A percentile compares a stretch with the other conserved stretches of the same genome.
Evolutionary conservation across 2,329 filamentous ascomycete species (phyloP).

Genomic region (Stachybotrys chartarum): DNA sequence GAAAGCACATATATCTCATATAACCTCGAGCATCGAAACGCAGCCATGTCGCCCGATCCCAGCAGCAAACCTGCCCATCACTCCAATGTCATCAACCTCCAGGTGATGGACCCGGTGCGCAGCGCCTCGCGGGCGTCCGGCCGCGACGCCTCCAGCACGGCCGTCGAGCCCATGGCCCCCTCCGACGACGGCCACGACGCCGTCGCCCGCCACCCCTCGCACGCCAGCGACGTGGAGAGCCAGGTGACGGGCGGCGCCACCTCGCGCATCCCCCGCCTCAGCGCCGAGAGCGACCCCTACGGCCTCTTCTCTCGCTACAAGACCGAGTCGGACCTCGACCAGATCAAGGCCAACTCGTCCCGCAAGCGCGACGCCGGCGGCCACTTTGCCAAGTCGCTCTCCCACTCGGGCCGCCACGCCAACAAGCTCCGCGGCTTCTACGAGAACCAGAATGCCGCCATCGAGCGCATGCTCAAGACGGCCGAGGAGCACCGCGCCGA

Average conservation of each 20-base stretch:
- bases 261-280: constrained; percentile 50
- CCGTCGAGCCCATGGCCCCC: constrained; percentile 30
- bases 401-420: constrained; percentile 25
- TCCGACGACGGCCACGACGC: constrained; percentile 26
- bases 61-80: constrained; percentile 35
- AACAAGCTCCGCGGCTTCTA: constrained; percentile 74
- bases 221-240: constrained; percentile 40
- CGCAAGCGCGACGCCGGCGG: constrained; percentile 56
- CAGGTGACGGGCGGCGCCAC: constrained; percentile 28
- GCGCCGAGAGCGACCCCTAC: constrained; percentile 69
- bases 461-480: constrained; percentile 82
- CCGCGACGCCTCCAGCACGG: constrained; percentile 36
- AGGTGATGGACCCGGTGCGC: constrained; percentile 20
- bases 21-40: not conserved
- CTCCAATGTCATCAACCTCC: constrained; percentile 35
- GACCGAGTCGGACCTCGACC: constrained; percentile 64
- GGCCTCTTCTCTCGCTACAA: constrained; percentile 73
- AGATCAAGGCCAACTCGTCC: constrained; percentile 74
- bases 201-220: constrained; percentile 33
- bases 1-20: not conserved
- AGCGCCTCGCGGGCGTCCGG: constrained; percentile 19
- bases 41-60: constrained; percentile 33
- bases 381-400: constrained; percentile 11
- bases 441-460: constrained; percentile 85
- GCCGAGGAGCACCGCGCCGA: constrained; percentile 85